Conservation (phyloP, 1,284 basidiomycete species). For the Vanrija sp. region DNA sequence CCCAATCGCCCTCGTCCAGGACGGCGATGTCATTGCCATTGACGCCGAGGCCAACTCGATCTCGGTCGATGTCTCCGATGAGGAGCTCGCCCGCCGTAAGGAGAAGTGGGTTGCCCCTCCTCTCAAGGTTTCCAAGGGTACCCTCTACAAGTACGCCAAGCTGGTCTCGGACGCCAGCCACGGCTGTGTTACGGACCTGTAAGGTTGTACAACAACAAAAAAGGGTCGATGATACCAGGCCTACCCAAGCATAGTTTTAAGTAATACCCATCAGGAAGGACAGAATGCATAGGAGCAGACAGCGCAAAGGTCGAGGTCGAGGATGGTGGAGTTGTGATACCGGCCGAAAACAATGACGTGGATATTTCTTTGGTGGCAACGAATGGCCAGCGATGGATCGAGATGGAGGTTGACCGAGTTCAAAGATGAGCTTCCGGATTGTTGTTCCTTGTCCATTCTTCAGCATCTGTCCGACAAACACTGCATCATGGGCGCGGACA, state of each 20-base stretch:
- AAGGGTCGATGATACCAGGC: no score
- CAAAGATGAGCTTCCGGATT: not conserved
- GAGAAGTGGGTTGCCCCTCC: constrained; percentile 76
- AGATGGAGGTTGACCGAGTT: not conserved
- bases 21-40: constrained; percentile 82
- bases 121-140: constrained; percentile 77
- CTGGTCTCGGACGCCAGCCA: constrained; percentile 66
- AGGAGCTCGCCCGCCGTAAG: constrained; percentile 67
- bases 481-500: constrained; percentile 57
- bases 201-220: not conserved
- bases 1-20: constrained; percentile 88
- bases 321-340: not conserved
- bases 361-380: constrained; percentile 1
- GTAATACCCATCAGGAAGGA: not conserved
- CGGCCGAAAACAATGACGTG: constrained; percentile 1
- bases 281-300: no score
- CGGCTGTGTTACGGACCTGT: constrained; percentile 44
- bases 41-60: constrained; percentile 76
- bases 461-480: not conserved
- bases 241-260: not conserved
- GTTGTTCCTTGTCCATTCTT: not conserved
- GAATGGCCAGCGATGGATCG: not conserved
- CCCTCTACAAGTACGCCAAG: constrained; percentile 83
- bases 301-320: no score
- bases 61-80: constrained; percentile 74